Base-by-base conservation (phyloP, 2,329 filamentous ascomycete genomes). In the Ramichloridium luteum region DNA sequence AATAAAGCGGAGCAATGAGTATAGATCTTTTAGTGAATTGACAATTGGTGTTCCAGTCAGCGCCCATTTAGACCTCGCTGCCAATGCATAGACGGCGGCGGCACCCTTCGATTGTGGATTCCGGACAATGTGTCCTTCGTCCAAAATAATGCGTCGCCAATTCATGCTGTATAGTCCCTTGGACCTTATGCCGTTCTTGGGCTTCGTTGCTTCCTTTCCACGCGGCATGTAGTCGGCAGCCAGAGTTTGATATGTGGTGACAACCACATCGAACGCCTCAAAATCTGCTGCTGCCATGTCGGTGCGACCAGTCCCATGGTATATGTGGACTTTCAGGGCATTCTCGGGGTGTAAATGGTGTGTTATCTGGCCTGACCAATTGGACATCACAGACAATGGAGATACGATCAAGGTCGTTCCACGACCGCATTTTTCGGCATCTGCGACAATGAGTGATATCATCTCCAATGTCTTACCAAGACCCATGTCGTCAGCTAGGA, bases 401-500 rank as follows among this genome's bases (percentile, higher is more conserved):
- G 81, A 76, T 33, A 93, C 65, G 32, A 93, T 86, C 13, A 93
- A 65, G 0, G 83, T 92, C 2, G 76, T 83, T 8, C 66, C 70
- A 12, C 38, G 36, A 15, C 43, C 43, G 28, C 36, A 33, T 28
- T 43, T 42, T 22, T 43, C 41, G 6, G 32, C 47, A 35, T 75
- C 71, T 2, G 70, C 62, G 41, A 86, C 59, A 34, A 93, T 77
- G 20, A 92, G 59, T 32, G 81, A 80, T 44, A 93, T 88, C 28
- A 85, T 70, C 51, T 93, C 80, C 6, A 93, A 66, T 1, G 85
- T 93, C 60, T 93, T 93, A 14, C 85, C 85, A 4, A 93, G 59
- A 3, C 85, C 85, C 86, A 93, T 93, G 47, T 93, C 85, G 53
- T 93, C 85, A 2, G 84, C 83, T 6, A 93, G 66, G 30, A 93